These are phyloP conservation scores for Hanseniaspora clermontiae DNA, from an alignment of 805 yeast genomes.

Conservation along the genomic window DNA sequence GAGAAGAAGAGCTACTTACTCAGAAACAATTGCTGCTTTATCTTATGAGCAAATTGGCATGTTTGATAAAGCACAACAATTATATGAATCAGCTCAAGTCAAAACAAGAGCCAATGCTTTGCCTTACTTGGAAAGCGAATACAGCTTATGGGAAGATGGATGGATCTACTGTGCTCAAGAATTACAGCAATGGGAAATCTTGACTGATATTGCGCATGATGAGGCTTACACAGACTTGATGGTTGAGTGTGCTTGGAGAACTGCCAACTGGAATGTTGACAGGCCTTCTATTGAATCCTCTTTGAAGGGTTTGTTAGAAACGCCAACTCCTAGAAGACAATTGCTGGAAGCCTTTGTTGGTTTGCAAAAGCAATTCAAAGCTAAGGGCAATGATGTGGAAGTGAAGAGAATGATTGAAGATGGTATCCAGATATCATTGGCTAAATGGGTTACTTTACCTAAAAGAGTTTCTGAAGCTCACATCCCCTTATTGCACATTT, in stretches of 20 bases:
- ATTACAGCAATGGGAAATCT: conserved; percentile 93
- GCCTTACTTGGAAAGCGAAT: conserved; percentile 92
- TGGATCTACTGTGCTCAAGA: conserved; percentile 97
- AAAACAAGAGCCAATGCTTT: conserved; percentile 89
- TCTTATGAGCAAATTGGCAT: conserved; percentile 90
- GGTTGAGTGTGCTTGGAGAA: conserved; percentile 98
- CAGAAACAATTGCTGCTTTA: conserved; percentile 83
- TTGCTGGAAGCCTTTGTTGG: conserved; percentile 88
- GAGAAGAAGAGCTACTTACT: conserved; percentile 91
- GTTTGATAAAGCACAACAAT: conserved; percentile 87
- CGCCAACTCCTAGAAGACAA: conserved; percentile 94
- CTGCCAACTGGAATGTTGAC: conserved; percentile 95
- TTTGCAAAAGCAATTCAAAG: conserved; percentile 86
- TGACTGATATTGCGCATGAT: conserved; percentile 91
- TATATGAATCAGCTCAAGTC: conserved; percentile 92
- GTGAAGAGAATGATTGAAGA: conserved; percentile 83
- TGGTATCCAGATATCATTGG: conserved; percentile 82
- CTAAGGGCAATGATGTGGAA: conserved; percentile 72
- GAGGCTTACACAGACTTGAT: conserved; percentile 93
- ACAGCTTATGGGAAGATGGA: conserved; percentile 94
- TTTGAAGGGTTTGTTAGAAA: conserved; percentile 93
- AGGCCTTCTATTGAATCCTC: conserved; percentile 88
- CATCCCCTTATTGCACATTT: conserved; percentile 75
- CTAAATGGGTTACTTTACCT: conserved; percentile 90
- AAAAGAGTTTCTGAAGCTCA: conserved; percentile 65